Base-by-base conservation (phyloP, 1,284 basidiomycete species). In the Acaromyces ingoldii region DNA sequence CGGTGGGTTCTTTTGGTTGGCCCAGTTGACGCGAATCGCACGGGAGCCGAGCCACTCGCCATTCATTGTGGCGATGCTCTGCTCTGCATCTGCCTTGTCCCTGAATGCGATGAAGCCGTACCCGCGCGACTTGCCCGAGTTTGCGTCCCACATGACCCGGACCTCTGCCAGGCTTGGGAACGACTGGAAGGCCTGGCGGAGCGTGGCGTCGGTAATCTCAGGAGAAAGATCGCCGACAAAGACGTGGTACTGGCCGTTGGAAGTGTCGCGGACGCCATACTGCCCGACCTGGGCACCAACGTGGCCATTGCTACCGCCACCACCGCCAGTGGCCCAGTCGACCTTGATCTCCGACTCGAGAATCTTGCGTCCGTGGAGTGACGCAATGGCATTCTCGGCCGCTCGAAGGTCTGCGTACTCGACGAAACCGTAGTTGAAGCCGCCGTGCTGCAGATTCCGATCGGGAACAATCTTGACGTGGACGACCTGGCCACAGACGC, bases 11-110 rank as follows among this genome's bases (percentile, higher is more conserved):
- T 97, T 97, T 79, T 92, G 92, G 80, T 95, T 97, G 44, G 93
- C 93, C 93, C 93, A 99, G 80, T 99, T 98, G 78, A 98, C 92
- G 60, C 93, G 87, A 72, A 99, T 97, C 51, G 92, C 91, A 58
- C 95, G 85, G 40, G 89, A 89, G 45, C 93, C 93, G 37, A 99
- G 83, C 91, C 91, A 98, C 81, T 98, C 93, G 52, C 95, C 95
- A 73, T 98, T 97, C 92, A 97, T 97, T 49, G 91, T 91, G 28
- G 88, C 87, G 74, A 97, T 98, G 42, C 93, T 92, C 76, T 93
- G 89, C 76, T 97, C 92, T 26, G 95, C 95, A 72, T 99, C 93
- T 48, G 89, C 87, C 79, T 92, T 92, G 80, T 95, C 91, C 65
- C 91, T 84, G 82, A 91, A 90, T 10, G 89, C 89, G 60, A 91